Evolutionary conservation across 2,329 filamentous ascomycete genomes (phyloP).

Genomic region (Fusarium coicis): DNA sequence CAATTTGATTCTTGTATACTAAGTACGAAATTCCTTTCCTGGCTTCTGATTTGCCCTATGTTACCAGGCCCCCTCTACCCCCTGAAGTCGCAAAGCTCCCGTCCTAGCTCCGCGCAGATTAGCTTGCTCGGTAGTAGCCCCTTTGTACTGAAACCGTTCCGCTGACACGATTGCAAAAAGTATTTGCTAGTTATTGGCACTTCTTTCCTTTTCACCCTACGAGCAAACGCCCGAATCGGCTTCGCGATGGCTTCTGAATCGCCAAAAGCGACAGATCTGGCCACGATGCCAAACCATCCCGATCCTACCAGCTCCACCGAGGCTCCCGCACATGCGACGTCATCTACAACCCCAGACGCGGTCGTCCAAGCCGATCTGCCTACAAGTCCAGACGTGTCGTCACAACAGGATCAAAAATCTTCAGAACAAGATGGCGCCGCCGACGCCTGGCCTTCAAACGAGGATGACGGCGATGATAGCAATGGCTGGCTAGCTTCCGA

Average conservation of each 20-base stretch:
- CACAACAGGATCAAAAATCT: slow-evolving; percentile 15
- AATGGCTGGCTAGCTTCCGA: slow-evolving; percentile 44
- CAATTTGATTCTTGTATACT: slow-evolving; percentile 42
- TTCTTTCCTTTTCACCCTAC: slow-evolving; percentile 20
- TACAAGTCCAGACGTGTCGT: slow-evolving; percentile 18
- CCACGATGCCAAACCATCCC: slow-evolving; percentile 52
- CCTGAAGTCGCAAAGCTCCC: slow-evolving; percentile 36
- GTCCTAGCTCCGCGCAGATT: slow-evolving; percentile 37
- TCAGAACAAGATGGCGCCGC: slow-evolving; percentile 5
- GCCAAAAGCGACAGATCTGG: slow-evolving; percentile 53
- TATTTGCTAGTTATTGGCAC: slow-evolving; percentile 32
- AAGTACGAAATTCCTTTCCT: slow-evolving; percentile 33
- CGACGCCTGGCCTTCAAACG: slow-evolving; percentile 38
- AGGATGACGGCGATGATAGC: slow-evolving; percentile 39
- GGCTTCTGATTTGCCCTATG: background rate
- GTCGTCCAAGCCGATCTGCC: slow-evolving; percentile 14
- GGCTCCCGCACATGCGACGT: slow-evolving; percentile 36
- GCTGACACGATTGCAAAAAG: slow-evolving; percentile 43
- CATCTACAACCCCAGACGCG: slow-evolving; percentile 28
- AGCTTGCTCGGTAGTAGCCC: slow-evolving; percentile 37
- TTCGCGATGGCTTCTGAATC: slow-evolving; percentile 52
- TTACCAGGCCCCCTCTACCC: slow-evolving; percentile 15
- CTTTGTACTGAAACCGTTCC: slow-evolving; percentile 38
- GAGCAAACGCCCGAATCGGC: slow-evolving; percentile 31
- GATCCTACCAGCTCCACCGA: slow-evolving; percentile 35